Conservation (phyloP, 2,329 filamentous ascomycete genomes). For the Fusarium sp. region DNA sequence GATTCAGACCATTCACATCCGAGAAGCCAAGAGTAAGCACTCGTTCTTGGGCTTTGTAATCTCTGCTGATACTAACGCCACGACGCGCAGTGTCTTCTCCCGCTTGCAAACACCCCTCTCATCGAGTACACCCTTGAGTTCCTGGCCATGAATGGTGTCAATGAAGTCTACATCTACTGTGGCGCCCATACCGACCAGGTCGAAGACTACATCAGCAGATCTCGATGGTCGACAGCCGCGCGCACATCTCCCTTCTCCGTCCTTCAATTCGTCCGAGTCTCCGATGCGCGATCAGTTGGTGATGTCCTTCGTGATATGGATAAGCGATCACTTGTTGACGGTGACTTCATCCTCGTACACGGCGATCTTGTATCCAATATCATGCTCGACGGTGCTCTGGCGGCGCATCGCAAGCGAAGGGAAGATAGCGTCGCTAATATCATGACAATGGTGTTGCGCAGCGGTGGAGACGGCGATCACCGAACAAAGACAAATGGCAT, state of each 20-base stretch:
- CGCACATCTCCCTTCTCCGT: constrained; percentile 73
- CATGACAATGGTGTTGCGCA: constrained; percentile 93
- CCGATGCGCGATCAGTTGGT: constrained; percentile 84
- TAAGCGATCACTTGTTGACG: constrained; percentile 81
- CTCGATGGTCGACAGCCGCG: constrained; percentile 72
- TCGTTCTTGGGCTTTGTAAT: too few relatives aligned
- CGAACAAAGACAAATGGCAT: constrained; percentile 79
- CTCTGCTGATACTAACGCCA: constrained; percentile 30
- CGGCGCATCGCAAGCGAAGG: constrained; percentile 81
- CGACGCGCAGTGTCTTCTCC: constrained; percentile 80
- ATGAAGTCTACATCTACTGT: constrained; percentile 92
- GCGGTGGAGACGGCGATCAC: constrained; percentile 74
- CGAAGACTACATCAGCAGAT: constrained; percentile 84
- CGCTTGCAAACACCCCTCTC: constrained; percentile 90
- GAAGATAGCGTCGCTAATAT: constrained; percentile 91
- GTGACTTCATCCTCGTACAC: constrained; percentile 92
- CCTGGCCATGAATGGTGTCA: constrained; percentile 92
- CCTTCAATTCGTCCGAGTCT: constrained; percentile 84
- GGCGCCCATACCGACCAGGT: constrained; percentile 87
- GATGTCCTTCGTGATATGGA: constrained; percentile 96
- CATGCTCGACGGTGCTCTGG: constrained; percentile 79
- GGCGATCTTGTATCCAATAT: constrained; percentile 93
- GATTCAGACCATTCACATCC: constrained; percentile 88
- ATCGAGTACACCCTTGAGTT: constrained; percentile 99
- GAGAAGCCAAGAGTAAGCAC: constrained; percentile 82